A percentile compares a stretch with the other conserved stretches of the same genome.
These are phyloP conservation scores for Solanum phureja DNA, from an alignment of 257 asterid genomes.

Conservation along the genomic window DNA sequence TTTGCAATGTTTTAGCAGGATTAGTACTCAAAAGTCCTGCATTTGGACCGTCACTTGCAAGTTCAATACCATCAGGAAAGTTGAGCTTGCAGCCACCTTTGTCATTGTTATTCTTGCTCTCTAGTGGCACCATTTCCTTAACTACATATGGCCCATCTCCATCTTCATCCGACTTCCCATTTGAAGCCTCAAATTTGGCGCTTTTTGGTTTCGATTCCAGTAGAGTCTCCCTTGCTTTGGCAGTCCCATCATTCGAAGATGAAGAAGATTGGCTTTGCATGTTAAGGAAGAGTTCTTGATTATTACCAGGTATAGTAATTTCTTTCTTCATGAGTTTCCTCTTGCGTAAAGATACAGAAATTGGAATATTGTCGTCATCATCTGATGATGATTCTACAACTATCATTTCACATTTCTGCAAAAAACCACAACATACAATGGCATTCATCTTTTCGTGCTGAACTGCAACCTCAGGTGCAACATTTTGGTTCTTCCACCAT, in stretches of 20 bases:
- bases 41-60: not conserved
- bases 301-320: not conserved
- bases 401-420: not conserved
- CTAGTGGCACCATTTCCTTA: not conserved
- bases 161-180: not conserved
- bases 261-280: not conserved
- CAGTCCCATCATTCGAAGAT: not conserved
- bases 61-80: not conserved
- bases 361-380: not conserved
- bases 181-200: not conserved
- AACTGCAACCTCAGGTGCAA: not conserved
- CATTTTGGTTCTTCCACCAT: constrained; percentile 20
- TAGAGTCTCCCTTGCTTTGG: not conserved
- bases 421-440: not conserved
- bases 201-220: not conserved
- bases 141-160: not conserved
- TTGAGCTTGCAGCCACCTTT: not conserved
- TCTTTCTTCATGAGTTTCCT: not conserved
- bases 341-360: not conserved
- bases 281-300: not conserved
- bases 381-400: not conserved
- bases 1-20: not conserved
- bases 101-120: not conserved
- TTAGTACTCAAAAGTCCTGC: not conserved
- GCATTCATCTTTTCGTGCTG: not conserved